Percentiles rank a stretch among this genome's conserved stretches.
These are phyloP conservation scores for Saturnispora diversa DNA, from an alignment of 805 yeast genomes.

Conservation along the genomic window DNA sequence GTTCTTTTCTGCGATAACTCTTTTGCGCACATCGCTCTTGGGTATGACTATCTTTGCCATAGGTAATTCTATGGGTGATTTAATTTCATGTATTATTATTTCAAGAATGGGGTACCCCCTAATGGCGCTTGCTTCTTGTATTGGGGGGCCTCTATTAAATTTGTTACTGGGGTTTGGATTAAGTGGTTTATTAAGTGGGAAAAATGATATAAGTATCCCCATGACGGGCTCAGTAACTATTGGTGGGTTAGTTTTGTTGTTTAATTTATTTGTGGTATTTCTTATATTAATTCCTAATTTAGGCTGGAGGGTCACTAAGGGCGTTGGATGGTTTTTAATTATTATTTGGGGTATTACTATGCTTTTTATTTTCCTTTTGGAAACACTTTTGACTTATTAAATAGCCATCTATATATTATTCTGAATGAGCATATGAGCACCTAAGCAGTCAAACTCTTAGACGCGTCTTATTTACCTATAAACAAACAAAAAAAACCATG, in stretches of 20 bases:
- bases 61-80: conserved; percentile 89
- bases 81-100: conserved; percentile 73
- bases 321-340: conserved; percentile 34
- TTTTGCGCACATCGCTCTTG: conserved; percentile 66
- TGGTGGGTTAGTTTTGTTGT: conserved; percentile 35
- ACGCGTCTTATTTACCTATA: background rate
- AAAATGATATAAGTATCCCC: conserved; percentile 21
- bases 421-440: conserved; percentile 6
- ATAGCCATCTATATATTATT: background rate
- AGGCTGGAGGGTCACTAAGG: conserved; percentile 35
- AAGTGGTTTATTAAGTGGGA: conserved; percentile 47
- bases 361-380: conserved; percentile 25
- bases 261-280: conserved; percentile 31
- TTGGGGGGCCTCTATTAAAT: conserved; percentile 84
- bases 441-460: conserved; percentile 2
- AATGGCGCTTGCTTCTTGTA: conserved; percentile 93
- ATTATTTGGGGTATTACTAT: conserved; percentile 37
- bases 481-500: background rate
- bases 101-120: conserved; percentile 75
- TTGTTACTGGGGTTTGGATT: conserved; percentile 73
- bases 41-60: conserved; percentile 87
- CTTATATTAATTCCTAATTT: conserved; percentile 34
- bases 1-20: conserved; percentile 48
- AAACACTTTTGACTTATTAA: conserved; percentile 14
- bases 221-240: conserved; percentile 34